Percentiles rank a stretch among this genome's conserved stretches.
These are phyloP conservation scores for Fagus crenata DNA, from an alignment of 306 rosid genomes.

Conservation along the genomic window DNA sequence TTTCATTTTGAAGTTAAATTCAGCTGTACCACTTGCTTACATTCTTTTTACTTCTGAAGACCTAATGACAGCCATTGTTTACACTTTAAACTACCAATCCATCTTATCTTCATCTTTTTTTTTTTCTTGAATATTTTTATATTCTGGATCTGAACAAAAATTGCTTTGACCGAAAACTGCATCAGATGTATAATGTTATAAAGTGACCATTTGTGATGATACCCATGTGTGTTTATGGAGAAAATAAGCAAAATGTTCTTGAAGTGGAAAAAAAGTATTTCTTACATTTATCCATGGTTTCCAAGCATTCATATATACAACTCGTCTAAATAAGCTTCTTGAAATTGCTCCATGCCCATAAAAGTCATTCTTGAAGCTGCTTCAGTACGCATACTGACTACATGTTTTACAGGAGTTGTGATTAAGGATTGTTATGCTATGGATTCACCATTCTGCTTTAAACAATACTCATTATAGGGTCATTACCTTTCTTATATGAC, in stretches of 20 bases:
- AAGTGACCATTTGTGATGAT: not conserved
- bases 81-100: no score
- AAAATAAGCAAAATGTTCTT: not conserved
- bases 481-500: not conserved
- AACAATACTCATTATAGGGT: constrained; percentile 6
- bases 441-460: not conserved
- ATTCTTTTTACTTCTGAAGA: not conserved
- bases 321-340: not conserved
- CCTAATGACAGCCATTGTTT: not conserved
- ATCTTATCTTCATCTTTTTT: no score
- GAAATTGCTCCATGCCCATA: not conserved
- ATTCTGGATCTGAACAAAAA: not conserved
- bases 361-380: not conserved
- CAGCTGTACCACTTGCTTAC: not conserved
- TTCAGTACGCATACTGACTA: not conserved
- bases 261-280: not conserved
- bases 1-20: not conserved
- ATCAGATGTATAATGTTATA: not conserved
- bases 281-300: not conserved
- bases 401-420: not conserved
- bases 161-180: not conserved
- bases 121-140: no score
- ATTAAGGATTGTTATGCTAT: not conserved
- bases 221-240: not conserved
- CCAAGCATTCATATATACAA: not conserved